A percentile compares a stretch with the other conserved stretches of the same genome.
These are phyloP conservation scores for Penicillium sp. DNA, from an alignment of 2,329 filamentous ascomycete species.

Conservation along the genomic window DNA sequence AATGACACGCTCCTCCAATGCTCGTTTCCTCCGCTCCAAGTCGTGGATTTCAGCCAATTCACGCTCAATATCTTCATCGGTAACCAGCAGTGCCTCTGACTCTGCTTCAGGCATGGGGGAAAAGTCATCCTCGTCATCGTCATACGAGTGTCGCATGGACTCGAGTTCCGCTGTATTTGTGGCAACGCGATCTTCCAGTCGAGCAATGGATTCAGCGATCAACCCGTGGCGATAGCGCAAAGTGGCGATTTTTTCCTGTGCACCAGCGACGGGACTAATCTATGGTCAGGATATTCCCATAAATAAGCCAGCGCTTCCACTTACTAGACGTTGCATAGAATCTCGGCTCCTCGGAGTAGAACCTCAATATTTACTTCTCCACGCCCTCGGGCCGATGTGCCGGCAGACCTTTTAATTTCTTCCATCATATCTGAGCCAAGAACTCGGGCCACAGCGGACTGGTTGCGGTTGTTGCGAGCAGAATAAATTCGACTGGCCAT, in stretches of 20 bases:
- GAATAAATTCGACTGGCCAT: conserved; percentile 48
- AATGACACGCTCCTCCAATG: conserved; percentile 62
- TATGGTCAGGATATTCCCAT: conserved; percentile 14
- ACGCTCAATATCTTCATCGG: conserved; percentile 43
- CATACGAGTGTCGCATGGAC: conserved; percentile 62
- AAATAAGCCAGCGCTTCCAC: conserved; percentile 24
- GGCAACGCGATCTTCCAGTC: conserved; percentile 76
- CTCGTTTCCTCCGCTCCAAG: conserved; percentile 62
- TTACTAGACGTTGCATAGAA: conserved; percentile 80
- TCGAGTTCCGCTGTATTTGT: conserved; percentile 73
- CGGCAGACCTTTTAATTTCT: conserved; percentile 64
- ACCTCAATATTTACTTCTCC: conserved; percentile 84
- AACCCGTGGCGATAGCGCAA: conserved; percentile 70
- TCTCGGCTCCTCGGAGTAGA: conserved; percentile 81
- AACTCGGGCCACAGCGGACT: conserved; percentile 83
- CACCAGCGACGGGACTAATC: conserved; percentile 68
- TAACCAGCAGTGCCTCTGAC: conserved; percentile 29
- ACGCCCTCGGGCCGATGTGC: conserved; percentile 52
- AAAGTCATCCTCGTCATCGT: conserved; percentile 56
- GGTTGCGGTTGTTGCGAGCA: conserved; percentile 62
- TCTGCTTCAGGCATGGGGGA: conserved; percentile 41
- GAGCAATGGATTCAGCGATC: conserved; percentile 69
- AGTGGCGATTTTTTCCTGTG: conserved; percentile 69
- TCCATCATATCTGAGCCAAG: conserved; percentile 84
- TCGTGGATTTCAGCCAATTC: conserved; percentile 58